phyloP scores from a whole-genome alignment of 306 rosid genomes.

The peach (Prunus persica) region Prunus_persica_NCBIv2 NC_034012.1:16667001-16667500 shows the following conservation, averaged over 20 bases:
- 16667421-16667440: neutral
- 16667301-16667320: slow-evolving; percentile 71
- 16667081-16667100: slow-evolving; percentile 87
- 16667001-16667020: slow-evolving; percentile 20
- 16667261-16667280: slow-evolving; percentile 87
- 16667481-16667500: neutral
- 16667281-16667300: slow-evolving; percentile 69
- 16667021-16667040: slow-evolving; percentile 49
- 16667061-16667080: slow-evolving; percentile 60
- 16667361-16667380: slow-evolving; percentile 5
- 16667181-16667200: slow-evolving; percentile 38
- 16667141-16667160: slow-evolving; percentile 15
- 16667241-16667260: slow-evolving; percentile 79
- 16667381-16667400: neutral
- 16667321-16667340: slow-evolving; percentile 78
- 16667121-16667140: slow-evolving; percentile 74
- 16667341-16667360: slow-evolving; percentile 12
- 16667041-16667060: slow-evolving; percentile 56
- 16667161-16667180: slow-evolving; percentile 2
- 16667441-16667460: neutral
- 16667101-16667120: slow-evolving; percentile 83
- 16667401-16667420: neutral
- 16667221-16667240: slow-evolving; percentile 35
- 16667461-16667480: neutral
- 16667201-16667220: slow-evolving; percentile 47